These are phyloP conservation scores for Aspergillus latus DNA, from an alignment of 2,329 filamentous ascomycete species.

Conservation along the genomic window DNA sequence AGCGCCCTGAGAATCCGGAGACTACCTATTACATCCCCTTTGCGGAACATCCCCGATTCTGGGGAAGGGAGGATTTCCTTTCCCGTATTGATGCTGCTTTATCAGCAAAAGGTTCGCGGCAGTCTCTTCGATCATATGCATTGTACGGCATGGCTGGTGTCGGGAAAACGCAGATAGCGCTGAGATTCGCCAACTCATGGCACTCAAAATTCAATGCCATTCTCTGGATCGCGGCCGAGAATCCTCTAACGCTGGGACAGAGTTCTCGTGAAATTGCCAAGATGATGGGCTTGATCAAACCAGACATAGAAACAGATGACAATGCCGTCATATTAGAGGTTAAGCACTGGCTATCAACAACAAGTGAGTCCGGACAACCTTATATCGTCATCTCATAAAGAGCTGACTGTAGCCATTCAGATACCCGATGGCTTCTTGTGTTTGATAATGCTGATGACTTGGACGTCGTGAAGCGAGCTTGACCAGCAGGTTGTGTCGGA, in stretches of 20 bases:
- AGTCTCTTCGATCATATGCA: neutral
- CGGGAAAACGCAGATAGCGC: neutral
- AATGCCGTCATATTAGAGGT: neutral
- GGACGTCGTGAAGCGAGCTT: neutral
- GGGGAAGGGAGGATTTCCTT: neutral
- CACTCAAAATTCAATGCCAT: neutral
- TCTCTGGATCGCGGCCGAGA: neutral
- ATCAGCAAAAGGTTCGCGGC: neutral
- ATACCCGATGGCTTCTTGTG: neutral
- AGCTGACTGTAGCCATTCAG: neutral
- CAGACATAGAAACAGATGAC: neutral
- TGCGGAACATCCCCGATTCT: neutral
- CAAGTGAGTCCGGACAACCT: neutral
- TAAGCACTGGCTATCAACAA: neutral
- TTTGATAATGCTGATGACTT: neutral
- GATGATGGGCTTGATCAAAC: neutral
- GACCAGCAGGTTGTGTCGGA: neutral
- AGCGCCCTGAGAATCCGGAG: neutral
- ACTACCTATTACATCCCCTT: neutral
- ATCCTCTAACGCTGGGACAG: neutral
- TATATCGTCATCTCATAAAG: neutral
- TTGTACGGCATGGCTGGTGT: neutral
- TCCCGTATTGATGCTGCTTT: neutral
- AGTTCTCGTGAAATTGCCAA: neutral
- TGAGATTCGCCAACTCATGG: neutral